A percentile compares a stretch with the other conserved stretches of the same genome.
phyloP scores from a whole-genome alignment of 352 stramenopile genomes.

The Phytophthora pseudosyringae region DNA sequence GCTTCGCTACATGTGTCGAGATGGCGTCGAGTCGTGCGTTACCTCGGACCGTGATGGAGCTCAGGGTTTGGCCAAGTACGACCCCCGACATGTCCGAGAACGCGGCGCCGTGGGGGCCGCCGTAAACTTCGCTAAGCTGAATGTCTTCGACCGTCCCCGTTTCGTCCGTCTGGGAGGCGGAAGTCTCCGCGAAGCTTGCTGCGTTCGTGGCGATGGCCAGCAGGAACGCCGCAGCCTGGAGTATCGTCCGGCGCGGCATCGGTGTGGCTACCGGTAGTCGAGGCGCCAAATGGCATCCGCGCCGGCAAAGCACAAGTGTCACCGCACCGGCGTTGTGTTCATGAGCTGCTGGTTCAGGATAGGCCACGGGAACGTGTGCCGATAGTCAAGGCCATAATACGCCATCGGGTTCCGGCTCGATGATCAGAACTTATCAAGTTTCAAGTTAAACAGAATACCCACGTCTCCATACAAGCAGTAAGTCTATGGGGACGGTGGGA shows the following conservation, averaged over 20 bases:
- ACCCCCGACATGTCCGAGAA: constrained; percentile 31
- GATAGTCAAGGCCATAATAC: constrained; percentile 10
- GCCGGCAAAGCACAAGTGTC: too few relatives aligned
- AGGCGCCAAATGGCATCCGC: neutral
- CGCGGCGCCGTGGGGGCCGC: constrained; percentile 19
- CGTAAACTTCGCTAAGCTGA: constrained; percentile 20
- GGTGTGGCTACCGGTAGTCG: neutral
- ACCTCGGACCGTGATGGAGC: constrained; percentile 23
- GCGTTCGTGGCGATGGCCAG: neutral
- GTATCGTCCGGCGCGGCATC: constrained; percentile 20
- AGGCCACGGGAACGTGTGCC: constrained; percentile 2
- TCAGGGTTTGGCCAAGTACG: constrained; percentile 25
- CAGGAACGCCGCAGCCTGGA: constrained; percentile 12
- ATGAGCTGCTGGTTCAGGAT: constrained; percentile 8
- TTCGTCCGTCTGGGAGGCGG: neutral
- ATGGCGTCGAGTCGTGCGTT: constrained; percentile 14
- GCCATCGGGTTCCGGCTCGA: neutral
- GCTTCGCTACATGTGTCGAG: constrained; percentile 8
- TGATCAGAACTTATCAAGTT: too few relatives aligned
- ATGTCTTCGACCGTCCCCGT: constrained; percentile 22
- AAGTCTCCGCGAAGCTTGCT: neutral
- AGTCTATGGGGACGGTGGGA: too few relatives aligned
- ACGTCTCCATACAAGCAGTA: too few relatives aligned
- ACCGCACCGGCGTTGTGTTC: constrained; percentile 10
- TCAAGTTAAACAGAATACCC: too few relatives aligned